Conservation (phyloP, 805 yeast genomes). For the Danielia reshetovae region DNA sequence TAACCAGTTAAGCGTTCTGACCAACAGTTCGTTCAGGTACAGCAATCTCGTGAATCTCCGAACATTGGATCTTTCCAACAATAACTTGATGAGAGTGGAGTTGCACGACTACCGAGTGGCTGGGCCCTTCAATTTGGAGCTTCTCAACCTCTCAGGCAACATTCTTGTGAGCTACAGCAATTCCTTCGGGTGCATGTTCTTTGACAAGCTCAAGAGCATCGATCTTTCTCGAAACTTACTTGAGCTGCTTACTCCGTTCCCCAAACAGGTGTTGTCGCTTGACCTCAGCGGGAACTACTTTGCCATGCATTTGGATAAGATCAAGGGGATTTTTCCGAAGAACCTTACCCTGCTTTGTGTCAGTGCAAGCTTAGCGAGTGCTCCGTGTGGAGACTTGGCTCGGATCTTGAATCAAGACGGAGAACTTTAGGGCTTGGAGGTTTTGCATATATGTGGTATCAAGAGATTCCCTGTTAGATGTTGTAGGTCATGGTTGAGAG, state of each 20-base stretch:
- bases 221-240: conserved; percentile 25
- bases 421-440: too few species aligned
- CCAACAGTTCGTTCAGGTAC: conserved; percentile 14
- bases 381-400: too few species aligned
- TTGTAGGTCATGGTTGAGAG: too few species aligned
- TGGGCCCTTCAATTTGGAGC: conserved; percentile 6
- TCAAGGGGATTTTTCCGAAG: conserved; percentile 1
- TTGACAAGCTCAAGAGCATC: conserved; percentile 13
- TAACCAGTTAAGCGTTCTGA: conserved; percentile 19
- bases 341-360: too few species aligned
- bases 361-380: too few species aligned
- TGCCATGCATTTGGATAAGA: not conserved
- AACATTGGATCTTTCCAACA: conserved; percentile 21
- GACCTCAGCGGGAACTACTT: conserved; percentile 22
- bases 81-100: conserved; percentile 15
- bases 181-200: conserved; percentile 7
- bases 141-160: conserved; percentile 24
- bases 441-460: conserved; percentile 1
- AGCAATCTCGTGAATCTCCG: conserved; percentile 11
- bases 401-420: too few species aligned
- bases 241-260: conserved; percentile 13
- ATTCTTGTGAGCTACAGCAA: conserved; percentile 12
- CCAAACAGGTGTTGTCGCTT: conserved; percentile 11
- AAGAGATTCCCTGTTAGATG: too few species aligned
- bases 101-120: not conserved